Evolutionary conservation across 176 grass and related monocot species (phyloP).

Genomic region (Phragmites australis): DNA sequence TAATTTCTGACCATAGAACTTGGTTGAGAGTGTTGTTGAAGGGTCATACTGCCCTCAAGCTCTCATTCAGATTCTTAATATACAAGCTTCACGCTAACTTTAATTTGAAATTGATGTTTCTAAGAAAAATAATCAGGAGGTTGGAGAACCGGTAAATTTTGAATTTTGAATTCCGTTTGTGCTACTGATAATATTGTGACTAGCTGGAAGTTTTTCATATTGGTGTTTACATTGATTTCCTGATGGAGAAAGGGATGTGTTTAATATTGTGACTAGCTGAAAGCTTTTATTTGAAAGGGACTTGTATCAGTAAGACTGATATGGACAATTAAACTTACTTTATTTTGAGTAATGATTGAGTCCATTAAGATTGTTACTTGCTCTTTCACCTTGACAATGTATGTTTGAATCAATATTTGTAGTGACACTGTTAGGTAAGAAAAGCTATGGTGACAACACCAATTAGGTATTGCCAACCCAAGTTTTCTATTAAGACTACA

Average conservation of each 20-base stretch:
- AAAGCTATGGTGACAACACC: slow-evolving; percentile 34
- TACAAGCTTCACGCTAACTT: not conserved
- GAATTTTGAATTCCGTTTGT: not conserved
- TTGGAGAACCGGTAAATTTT: not conserved
- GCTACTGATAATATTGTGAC: not conserved
- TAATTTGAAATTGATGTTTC: not conserved
- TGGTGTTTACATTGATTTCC: not conserved
- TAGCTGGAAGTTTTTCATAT: not conserved
- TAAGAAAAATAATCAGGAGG: not conserved
- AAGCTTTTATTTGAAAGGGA: slow-evolving; percentile 44
- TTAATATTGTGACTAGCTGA: no score
- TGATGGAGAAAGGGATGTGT: slow-evolving; percentile 3
- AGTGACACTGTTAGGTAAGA: slow-evolving; percentile 42
- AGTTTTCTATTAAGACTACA: slow-evolving; percentile 3
- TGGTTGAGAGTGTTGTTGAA: not conserved
- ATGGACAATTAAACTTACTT: slow-evolving; percentile 30
- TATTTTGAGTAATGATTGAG: slow-evolving; percentile 34
- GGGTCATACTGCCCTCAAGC: not conserved
- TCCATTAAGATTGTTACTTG: slow-evolving; percentile 32
- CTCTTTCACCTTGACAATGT: slow-evolving; percentile 17
- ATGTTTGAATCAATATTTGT: slow-evolving; percentile 37
- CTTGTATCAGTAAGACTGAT: slow-evolving; percentile 28
- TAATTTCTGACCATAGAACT: not conserved
- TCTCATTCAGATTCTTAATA: not conserved
- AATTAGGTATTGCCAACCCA: slow-evolving; percentile 3